Evolutionary conservation across 176 grass and related monocot genomes (phyloP).

Genomic region (Alloteropsis semialata): DNA sequence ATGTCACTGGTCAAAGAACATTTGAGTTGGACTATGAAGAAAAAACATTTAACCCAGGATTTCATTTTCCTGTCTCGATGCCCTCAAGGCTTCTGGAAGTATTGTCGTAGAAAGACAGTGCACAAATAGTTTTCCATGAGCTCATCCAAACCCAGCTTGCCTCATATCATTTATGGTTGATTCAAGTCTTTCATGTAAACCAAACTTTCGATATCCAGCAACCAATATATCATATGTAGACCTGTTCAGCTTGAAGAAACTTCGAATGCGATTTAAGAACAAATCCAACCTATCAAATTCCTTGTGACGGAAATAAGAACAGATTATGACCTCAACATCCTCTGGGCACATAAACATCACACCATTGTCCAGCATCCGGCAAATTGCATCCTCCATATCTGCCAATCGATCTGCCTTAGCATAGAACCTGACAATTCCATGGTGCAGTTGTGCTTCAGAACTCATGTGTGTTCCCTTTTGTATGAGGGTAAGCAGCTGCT

Average conservation of each 20-base stretch:
- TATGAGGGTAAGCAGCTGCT: slow-evolving; percentile 36
- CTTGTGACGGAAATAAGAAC: slow-evolving; percentile 47
- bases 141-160: slow-evolving; percentile 39
- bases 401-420: slow-evolving; percentile 36
- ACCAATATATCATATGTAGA: slow-evolving; percentile 60
- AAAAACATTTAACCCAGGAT: background rate
- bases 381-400: slow-evolving; percentile 46
- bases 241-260: slow-evolving; percentile 38
- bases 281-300: slow-evolving; percentile 49
- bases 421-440: slow-evolving; percentile 51
- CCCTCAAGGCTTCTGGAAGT: background rate
- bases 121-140: background rate
- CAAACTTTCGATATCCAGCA: slow-evolving; percentile 52
- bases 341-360: slow-evolving; percentile 35
- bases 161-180: slow-evolving; percentile 37
- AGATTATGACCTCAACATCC: slow-evolving; percentile 49
- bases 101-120: background rate
- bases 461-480: background rate
- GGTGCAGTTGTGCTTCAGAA: slow-evolving; percentile 34
- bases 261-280: slow-evolving; percentile 39
- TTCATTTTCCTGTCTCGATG: background rate
- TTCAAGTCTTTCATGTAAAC: slow-evolving; percentile 43
- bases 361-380: slow-evolving; percentile 38
- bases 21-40: background rate
- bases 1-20: background rate